Conservation (phyloP, 2,329 filamentous ascomycete species). For the Metarhizium anisopliae region DNA sequence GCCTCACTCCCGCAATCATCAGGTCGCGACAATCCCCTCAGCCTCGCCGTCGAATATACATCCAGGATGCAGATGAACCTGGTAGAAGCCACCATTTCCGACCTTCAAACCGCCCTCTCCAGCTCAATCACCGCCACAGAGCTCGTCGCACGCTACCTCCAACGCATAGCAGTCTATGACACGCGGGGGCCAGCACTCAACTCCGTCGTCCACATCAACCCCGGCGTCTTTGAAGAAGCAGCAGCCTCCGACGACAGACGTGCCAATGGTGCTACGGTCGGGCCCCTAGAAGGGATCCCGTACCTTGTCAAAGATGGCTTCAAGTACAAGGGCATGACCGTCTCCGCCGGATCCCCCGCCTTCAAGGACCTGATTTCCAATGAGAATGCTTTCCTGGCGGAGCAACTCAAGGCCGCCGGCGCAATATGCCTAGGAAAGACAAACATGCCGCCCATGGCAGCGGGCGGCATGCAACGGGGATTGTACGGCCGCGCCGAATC, state of each 20-base stretch:
- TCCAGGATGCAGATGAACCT: neutral
- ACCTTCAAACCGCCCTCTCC: neutral
- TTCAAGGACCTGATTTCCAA: neutral
- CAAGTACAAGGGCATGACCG: neutral
- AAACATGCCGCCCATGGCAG: slow-evolving; percentile 35
- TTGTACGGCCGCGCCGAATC: slow-evolving; percentile 45
- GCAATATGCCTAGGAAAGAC: slow-evolving; percentile 5
- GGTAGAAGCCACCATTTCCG: neutral
- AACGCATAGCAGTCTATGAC: neutral
- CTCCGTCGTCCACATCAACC: neutral
- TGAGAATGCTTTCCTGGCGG: neutral
- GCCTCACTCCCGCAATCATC: neutral
- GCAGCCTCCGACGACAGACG: neutral
- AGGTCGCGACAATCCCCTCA: neutral
- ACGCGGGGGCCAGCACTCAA: neutral
- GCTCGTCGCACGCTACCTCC: neutral
- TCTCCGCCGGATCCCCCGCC: neutral
- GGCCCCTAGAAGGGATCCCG: neutral
- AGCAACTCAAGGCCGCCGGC: neutral
- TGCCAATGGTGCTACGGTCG: neutral
- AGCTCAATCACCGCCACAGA: neutral
- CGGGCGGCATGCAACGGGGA: slow-evolving; percentile 46
- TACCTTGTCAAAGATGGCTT: neutral
- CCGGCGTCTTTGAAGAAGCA: neutral
- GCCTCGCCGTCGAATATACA: neutral